Percentiles rank a stretch among this genome's conserved stretches.
These are phyloP conservation scores for Salix brachista DNA, from an alignment of 345 rosid species.

Conservation along the genomic window DNA sequence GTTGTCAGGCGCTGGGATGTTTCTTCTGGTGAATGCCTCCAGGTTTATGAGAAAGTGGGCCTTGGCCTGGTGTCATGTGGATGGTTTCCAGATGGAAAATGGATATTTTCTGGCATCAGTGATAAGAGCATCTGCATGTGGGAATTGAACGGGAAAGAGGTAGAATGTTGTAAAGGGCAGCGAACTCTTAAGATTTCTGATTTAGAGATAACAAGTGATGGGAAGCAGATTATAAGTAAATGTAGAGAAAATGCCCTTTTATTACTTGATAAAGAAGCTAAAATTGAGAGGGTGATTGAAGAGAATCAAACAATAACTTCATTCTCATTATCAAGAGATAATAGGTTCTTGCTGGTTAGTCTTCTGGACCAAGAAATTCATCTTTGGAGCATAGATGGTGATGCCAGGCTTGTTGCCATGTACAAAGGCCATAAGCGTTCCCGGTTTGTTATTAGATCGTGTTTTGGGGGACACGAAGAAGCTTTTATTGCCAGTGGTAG, in stretches of 20 bases:
- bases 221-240: slow-evolving; percentile 54
- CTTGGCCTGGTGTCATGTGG: slow-evolving; percentile 62
- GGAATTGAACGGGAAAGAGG: slow-evolving; percentile 66
- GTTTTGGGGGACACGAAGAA: slow-evolving; percentile 68
- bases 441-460: slow-evolving; percentile 58
- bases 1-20: slow-evolving; percentile 62
- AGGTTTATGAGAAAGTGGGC: slow-evolving; percentile 47
- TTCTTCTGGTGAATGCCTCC: slow-evolving; percentile 51
- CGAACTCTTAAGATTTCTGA: slow-evolving; percentile 55
- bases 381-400: slow-evolving; percentile 64
- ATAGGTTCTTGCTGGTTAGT: slow-evolving; percentile 51
- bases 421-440: slow-evolving; percentile 59
- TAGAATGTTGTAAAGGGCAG: slow-evolving; percentile 68
- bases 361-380: slow-evolving; percentile 65
- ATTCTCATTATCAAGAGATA: slow-evolving; percentile 58
- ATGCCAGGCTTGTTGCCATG: slow-evolving; percentile 44
- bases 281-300: slow-evolving; percentile 48
- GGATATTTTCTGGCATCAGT: slow-evolving; percentile 52
- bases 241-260: slow-evolving; percentile 51
- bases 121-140: slow-evolving; percentile 64
- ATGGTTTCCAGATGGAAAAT: slow-evolving; percentile 54
- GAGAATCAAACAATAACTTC: slow-evolving; percentile 64
- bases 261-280: slow-evolving; percentile 53
- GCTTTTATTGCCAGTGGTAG: slow-evolving; percentile 69
- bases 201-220: slow-evolving; percentile 60